phyloP scores from a whole-genome alignment of 768 basidiomycete species.

The Gloeopeniophorella convolvens region DNA sequence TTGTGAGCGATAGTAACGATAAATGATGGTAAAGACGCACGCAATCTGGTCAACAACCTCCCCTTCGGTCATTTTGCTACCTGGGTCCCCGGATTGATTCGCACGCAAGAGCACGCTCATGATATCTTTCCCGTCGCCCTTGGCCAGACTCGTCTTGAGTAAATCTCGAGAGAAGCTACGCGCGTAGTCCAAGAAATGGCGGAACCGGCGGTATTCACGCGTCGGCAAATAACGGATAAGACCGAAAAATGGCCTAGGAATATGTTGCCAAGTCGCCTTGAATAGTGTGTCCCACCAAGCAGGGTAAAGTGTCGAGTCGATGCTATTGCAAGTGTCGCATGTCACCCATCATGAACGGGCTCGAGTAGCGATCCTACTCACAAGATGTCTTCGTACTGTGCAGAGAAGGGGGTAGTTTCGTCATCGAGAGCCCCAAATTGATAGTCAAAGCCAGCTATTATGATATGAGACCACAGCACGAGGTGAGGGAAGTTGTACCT shows the following conservation, averaged over 20 bases:
- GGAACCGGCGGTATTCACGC: slow-evolving; percentile 1
- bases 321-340: too few species aligned
- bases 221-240: background rate
- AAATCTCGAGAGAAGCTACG: background rate
- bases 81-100: background rate
- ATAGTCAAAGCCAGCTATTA: slow-evolving; percentile 22
- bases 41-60: background rate
- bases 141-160: background rate
- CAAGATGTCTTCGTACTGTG: slow-evolving; percentile 24
- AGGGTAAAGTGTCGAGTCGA: too few species aligned
- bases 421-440: slow-evolving; percentile 23
- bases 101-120: background rate
- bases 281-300: background rate
- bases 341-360: slow-evolving; percentile 4
- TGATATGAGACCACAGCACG: too few species aligned
- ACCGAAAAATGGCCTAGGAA: background rate
- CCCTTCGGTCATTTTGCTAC: too few species aligned
- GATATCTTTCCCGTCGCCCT: background rate
- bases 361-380: too few species aligned
- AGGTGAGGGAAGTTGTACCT: too few species aligned
- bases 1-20: background rate
- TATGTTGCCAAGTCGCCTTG: background rate
- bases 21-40: background rate
- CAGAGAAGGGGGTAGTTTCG: slow-evolving; percentile 17
- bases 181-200: background rate